phyloP scores from a whole-genome alignment of 176 grass and related monocot genomes.

The Raddia distichophylla region DNA sequence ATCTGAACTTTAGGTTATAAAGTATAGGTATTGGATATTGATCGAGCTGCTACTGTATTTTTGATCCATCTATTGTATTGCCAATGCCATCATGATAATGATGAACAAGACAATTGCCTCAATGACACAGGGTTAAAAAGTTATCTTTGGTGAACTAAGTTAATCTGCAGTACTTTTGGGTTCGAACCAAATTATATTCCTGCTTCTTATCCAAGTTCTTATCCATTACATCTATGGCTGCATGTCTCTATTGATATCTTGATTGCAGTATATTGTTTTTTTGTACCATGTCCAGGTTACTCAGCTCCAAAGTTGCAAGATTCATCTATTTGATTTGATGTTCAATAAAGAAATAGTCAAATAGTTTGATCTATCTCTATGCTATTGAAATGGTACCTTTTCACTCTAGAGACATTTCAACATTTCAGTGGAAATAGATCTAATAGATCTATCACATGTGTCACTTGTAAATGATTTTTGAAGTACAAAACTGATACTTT shows the following conservation, averaged over 20 bases:
- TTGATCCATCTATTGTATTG: constrained; percentile 47
- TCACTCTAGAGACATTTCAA: background rate
- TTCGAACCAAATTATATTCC: background rate
- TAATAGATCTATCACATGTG: background rate
- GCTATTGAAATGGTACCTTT: background rate
- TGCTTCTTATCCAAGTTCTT: background rate
- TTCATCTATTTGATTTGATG: background rate
- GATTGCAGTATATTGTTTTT: background rate
- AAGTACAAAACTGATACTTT: background rate
- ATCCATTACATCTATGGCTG: background rate
- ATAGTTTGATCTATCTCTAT: background rate
- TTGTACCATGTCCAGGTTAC: background rate
- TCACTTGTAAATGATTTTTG: background rate
- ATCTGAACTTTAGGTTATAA: constrained; percentile 27
- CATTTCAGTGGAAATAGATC: background rate
- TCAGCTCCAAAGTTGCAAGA: background rate
- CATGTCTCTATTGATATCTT: background rate
- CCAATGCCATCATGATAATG: constrained; percentile 31
- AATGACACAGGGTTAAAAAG: constrained; percentile 13
- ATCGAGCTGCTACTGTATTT: constrained; percentile 29
- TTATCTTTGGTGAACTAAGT: background rate
- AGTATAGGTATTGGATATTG: constrained; percentile 18
- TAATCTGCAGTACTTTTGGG: background rate
- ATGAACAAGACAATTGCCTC: constrained; percentile 29
- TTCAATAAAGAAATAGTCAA: background rate